phyloP scores from a whole-genome alignment of 1,284 basidiomycete species.

The Lentinula novae-zelandiae region DNA sequence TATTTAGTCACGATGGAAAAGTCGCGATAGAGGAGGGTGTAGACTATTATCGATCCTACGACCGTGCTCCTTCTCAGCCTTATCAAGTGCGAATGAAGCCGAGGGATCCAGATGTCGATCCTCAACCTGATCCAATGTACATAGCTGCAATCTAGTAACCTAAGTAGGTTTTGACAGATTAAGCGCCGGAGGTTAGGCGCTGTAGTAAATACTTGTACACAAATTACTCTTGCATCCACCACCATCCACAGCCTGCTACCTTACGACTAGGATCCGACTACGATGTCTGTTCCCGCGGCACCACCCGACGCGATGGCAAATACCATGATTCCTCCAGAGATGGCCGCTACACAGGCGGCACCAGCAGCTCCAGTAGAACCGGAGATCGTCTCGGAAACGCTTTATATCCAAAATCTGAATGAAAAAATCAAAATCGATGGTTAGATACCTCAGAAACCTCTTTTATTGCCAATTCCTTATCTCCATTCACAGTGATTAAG shows the following conservation, averaged over 20 bases:
- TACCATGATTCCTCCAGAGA: neutral
- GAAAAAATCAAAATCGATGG: constrained; percentile 91
- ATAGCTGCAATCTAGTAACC: neutral
- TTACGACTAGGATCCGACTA: neutral
- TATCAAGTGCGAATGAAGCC: constrained; percentile 7
- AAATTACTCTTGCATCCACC: neutral
- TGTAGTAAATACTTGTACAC: neutral
- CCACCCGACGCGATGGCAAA: neutral
- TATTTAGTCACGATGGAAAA: neutral
- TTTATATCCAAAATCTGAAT: constrained; percentile 97
- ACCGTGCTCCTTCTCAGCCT: constrained; percentile 11
- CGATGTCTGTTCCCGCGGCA: constrained; percentile 18
- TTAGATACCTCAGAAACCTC: neutral
- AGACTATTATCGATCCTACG: constrained; percentile 9
- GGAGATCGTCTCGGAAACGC: constrained; percentile 71
- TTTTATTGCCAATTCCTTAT: neutral
- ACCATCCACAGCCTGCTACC: neutral
- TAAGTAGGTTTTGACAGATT: too few relatives aligned
- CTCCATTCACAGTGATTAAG: constrained; percentile 68
- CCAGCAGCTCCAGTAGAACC: constrained; percentile 27
- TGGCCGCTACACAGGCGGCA: constrained; percentile 18
- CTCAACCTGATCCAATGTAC: neutral
- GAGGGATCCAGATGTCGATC: neutral
- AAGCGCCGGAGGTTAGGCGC: neutral
- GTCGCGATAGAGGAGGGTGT: neutral